phyloP scores from a whole-genome alignment of 1,284 basidiomycete species.

The Marasmius oreades region DNA sequence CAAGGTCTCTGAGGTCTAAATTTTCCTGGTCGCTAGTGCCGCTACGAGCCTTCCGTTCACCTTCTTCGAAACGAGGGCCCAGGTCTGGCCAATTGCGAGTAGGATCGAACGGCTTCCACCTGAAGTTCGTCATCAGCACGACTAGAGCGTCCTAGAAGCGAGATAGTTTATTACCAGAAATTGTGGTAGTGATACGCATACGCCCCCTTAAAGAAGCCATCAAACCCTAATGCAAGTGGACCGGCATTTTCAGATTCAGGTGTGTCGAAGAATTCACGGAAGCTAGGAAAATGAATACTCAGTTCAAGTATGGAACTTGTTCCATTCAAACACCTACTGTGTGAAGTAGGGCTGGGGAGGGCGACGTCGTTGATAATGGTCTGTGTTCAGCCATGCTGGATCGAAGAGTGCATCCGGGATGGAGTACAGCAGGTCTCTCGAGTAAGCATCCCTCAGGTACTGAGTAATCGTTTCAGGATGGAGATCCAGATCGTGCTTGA shows the following conservation, averaged over 20 bases:
- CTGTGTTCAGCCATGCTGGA: conserved; percentile 83
- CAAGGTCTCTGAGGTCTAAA: conserved; percentile 56
- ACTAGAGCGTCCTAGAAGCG: conserved; percentile 11
- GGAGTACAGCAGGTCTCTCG: conserved; percentile 71
- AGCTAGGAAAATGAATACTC: conserved; percentile 38
- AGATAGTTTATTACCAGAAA: conserved; percentile 53
- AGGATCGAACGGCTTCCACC: conserved; percentile 93
- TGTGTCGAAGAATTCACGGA: conserved; percentile 79
- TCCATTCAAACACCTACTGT: conserved; percentile 44
- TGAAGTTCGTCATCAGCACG: conserved; percentile 29
- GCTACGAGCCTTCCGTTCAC: conserved; percentile 57
- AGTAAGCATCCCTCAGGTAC: conserved; percentile 75
- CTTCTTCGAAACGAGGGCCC: conserved; percentile 71
- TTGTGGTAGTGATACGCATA: conserved; percentile 89
- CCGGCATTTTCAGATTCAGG: conserved; percentile 65
- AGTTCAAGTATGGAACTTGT: conserved; percentile 2
- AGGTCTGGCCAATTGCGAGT: conserved; percentile 89
- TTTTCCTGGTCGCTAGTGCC: conserved; percentile 15
- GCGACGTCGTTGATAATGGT: conserved; percentile 77
- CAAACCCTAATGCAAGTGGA: conserved; percentile 75
- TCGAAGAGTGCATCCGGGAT: conserved; percentile 86
- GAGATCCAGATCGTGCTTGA: conserved; percentile 83
- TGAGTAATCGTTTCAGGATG: conserved; percentile 83
- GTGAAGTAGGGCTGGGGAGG: conserved; percentile 85
- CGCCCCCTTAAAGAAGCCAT: conserved; percentile 84